Conservation (phyloP, 2,329 filamentous ascomycete species). For the Lasiodiplodia citricola region DNA sequence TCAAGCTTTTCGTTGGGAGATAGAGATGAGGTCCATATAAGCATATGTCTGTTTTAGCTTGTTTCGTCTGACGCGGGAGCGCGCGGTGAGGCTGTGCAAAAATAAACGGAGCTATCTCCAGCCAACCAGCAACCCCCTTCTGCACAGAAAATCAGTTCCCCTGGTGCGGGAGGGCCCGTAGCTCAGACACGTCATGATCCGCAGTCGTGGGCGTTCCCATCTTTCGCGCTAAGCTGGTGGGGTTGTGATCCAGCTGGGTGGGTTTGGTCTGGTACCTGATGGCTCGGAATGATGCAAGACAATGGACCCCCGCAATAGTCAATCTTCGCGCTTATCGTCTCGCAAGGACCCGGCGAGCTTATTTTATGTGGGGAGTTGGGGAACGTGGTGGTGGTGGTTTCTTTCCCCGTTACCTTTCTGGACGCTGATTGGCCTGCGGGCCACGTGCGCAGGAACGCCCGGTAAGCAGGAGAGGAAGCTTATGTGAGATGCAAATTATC, state of each 20-base stretch:
- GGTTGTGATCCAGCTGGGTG: neutral
- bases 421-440: no score
- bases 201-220: neutral
- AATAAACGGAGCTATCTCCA: no score
- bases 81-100: constrained; percentile 11
- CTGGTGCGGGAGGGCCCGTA: neutral
- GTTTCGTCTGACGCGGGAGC: neutral
- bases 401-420: no score
- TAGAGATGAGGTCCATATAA: constrained; percentile 7
- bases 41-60: neutral
- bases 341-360: no score
- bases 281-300: neutral
- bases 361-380: no score
- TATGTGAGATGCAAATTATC: neutral
- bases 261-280: neutral
- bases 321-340: neutral
- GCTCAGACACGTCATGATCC: neutral
- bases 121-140: neutral
- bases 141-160: neutral
- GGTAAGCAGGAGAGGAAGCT: no score
- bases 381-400: no score
- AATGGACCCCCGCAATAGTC: neutral
- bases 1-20: neutral
- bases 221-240: neutral
- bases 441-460: no score